Percentiles rank a stretch among this genome's conserved stretches.
phyloP scores from a whole-genome alignment of 2,329 filamentous ascomycete genomes.

The Fulvia fulva region DNA sequence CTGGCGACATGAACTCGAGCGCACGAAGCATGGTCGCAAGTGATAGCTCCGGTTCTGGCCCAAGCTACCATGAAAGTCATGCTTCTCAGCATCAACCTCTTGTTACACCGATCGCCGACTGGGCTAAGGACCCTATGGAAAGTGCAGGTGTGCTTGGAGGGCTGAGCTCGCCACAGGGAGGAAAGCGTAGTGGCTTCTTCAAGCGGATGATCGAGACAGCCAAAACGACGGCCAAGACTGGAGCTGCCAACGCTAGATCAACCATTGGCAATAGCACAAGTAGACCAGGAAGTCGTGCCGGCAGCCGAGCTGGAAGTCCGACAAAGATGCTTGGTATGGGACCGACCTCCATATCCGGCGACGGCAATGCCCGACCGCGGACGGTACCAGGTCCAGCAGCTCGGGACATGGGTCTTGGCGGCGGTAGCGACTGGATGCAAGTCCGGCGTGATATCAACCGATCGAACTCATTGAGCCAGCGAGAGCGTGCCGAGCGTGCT shows the following conservation, averaged over 20 bases:
- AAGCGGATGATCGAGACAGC: slow-evolving; percentile 92
- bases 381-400: slow-evolving; percentile 41
- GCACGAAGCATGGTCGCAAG: slow-evolving; percentile 50
- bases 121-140: slow-evolving; percentile 58
- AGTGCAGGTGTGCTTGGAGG: slow-evolving; percentile 70
- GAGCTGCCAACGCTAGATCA: slow-evolving; percentile 81
- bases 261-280: slow-evolving; percentile 62
- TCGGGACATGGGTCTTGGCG: slow-evolving; percentile 66
- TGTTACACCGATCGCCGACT: slow-evolving; percentile 63
- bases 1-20: slow-evolving; percentile 27
- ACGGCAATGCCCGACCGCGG: slow-evolving; percentile 31
- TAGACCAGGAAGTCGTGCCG: slow-evolving; percentile 35
- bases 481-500: slow-evolving; percentile 76
- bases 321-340: slow-evolving; percentile 43
- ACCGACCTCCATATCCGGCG: slow-evolving; percentile 54
- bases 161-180: slow-evolving; percentile 67
- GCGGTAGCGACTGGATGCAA: slow-evolving; percentile 86
- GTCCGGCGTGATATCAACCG: slow-evolving; percentile 92
- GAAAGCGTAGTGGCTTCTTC: slow-evolving; percentile 81
- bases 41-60: slow-evolving; percentile 41
- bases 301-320: slow-evolving; percentile 41
- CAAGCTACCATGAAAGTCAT: slow-evolving; percentile 81
- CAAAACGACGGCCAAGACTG: slow-evolving; percentile 68
- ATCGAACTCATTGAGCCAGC: slow-evolving; percentile 86
- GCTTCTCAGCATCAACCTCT: slow-evolving; percentile 53